Base-by-base conservation (phyloP, 2,329 filamentous ascomycete genomes). In the Alternaria angustiovoidea region DNA sequence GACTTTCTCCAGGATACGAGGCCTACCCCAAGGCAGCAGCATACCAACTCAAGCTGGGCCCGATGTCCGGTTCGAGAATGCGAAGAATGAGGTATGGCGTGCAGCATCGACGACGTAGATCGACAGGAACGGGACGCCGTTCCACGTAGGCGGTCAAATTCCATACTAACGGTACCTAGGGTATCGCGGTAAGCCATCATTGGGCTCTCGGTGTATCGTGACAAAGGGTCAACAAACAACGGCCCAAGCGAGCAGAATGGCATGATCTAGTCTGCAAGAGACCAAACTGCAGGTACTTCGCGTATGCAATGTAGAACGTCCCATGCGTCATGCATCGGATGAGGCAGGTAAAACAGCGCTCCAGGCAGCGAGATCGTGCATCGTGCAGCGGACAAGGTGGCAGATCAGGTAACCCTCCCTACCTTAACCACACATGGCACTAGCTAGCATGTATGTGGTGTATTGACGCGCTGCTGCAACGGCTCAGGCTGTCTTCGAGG, bases 401-500 rank as follows among this genome's bases (percentile, higher is more conserved):
- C 36, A 30, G 30, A 52, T 42, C 49, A 52, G 36, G 36, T 28
- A 24, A 41, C 18, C 41, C n/a, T 20, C 39, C 28, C 12, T 36
- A 38, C 41, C 22, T 41, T 51, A 20, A 34, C 36, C 24, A 28
- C 43, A 16, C 20, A 24, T 49, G 30, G 20, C 46, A 4, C 46
- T 49, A 49, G 46, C 20, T 49, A 36, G 46, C 46, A 36, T 49
- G 30, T 12, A 38, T 24, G 36, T 34, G 51, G n/a, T 51, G 20
- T 32, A 47, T 57, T 36, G 18, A 32, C 42, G 42, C 42, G 44
- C 44, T 28, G 38, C 36, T 43, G 38, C 44, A 51, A 44, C 53
- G 53, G 57, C 46, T 60, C 57, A 60, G 57, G 57, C 57, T 52
- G 32, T 47, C 54, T 7, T 41, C 57, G 52, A 57, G 57, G 57